Evolutionary conservation across 768 basidiomycete species (phyloP), one percentile per base, ranked within the genome.

Genomic region (Suillus lakei): DNA sequence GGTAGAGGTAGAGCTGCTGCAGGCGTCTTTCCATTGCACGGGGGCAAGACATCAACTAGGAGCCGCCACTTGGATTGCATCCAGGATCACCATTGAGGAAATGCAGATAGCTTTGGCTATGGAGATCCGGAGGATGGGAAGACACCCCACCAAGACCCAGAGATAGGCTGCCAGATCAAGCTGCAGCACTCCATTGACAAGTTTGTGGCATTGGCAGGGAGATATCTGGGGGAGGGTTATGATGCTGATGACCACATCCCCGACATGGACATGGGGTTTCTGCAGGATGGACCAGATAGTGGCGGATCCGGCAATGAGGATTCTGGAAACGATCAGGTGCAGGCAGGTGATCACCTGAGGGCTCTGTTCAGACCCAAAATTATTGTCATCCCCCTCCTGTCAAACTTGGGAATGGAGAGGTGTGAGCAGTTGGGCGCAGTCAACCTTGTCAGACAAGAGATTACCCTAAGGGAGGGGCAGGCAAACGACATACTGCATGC

Each of bases 401-500:
- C 48, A 13, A 50, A 50, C 48, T 15, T 50, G 5, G 26, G 48
- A 0, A 3, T 1, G 2, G 23, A 26, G 4, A 16, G 48, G 26
- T 50, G 26, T 16, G 48, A 28, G 26, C 15, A 28, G 5, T 50
- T 50, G 13, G 48, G 26, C 6, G 2, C 7, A 2, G 26, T 2
- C 8, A 0, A 3, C 2, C 48, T 50, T 1, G 26, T 50, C 4
- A 15, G 26, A 16, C 13, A 50, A 28, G 48, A 50, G 6, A 28
- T 23, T 3, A 15, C 26, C 1, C 48, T 50, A 0, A 7, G 26
- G 15, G 48, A 50, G 5, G 48, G 48, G 3, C 26, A 50, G 26
- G 48, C 48, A 1, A 50, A 50, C 38, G 68, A 71, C 41, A 55
- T 58, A 18, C 60, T 71, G 7, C 61, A 71, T 1, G 38, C 43